Conservation (phyloP, 352 stramenopile species). For the Phytophthora sansomeana region DNA sequence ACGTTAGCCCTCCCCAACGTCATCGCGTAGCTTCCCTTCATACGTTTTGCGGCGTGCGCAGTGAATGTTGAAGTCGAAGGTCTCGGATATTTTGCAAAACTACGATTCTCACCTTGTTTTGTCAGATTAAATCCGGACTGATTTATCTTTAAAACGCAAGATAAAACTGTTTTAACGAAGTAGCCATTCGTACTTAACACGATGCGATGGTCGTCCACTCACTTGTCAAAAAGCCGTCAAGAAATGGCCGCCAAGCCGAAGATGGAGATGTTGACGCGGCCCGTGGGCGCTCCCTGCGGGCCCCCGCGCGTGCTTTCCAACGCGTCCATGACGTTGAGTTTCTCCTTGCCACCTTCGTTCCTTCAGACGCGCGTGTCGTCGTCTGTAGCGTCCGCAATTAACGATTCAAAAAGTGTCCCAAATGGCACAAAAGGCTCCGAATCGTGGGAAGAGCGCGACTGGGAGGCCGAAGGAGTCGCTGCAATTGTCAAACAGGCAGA, state of each 20-base stretch:
- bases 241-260: conserved; percentile 32
- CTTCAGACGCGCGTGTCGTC: conserved; percentile 4
- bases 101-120: too few relatives aligned
- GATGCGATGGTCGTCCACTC: not conserved
- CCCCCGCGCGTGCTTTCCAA: conserved; percentile 43
- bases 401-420: conserved; percentile 17
- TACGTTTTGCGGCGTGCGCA: too few relatives aligned
- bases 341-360: conserved; percentile 48
- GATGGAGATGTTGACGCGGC: conserved; percentile 57
- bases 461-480: conserved; percentile 25
- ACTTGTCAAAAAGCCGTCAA: conserved; percentile 3
- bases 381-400: conserved; percentile 5
- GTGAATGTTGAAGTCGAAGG: too few relatives aligned
- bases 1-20: too few relatives aligned
- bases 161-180: not conserved
- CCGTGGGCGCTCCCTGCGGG: conserved; percentile 16
- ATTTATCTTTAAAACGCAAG: too few relatives aligned
- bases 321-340: conserved; percentile 58
- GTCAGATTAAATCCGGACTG: too few relatives aligned
- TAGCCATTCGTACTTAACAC: not conserved
- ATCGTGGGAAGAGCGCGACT: conserved; percentile 63
- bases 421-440: conserved; percentile 18
- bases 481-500: not conserved
- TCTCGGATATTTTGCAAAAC: too few relatives aligned
- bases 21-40: too few relatives aligned